Evolutionary conservation across 2,329 filamentous ascomycete genomes (phyloP), one percentile per base, ranked within the genome.

Genomic region (Aureobasidium sp.): DNA sequence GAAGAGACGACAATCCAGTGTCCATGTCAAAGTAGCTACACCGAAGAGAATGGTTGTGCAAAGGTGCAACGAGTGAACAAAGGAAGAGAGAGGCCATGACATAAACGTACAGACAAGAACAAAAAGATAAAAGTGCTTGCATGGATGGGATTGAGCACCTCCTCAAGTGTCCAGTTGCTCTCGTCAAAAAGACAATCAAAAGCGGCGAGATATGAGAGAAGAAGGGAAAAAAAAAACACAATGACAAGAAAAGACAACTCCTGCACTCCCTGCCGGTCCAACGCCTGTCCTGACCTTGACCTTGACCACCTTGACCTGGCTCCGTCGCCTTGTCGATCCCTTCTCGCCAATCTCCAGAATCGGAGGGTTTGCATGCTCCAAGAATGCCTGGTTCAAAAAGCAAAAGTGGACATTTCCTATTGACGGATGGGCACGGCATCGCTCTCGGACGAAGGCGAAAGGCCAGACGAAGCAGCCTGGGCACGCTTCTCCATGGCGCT

Each of bases 381-480:
- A 29, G 3, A 35, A 9, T 29, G 15, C 15, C 24, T 42, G 35
- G 19, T 17, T 42, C 37, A 37, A 31, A 31, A 54, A 29, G 50
- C 49, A 14, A 14, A 37, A 17, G 9, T 5, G 19, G 37, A 56
- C 31, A 15, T 42, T 24, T 37, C 37, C 54, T 53, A 65, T 59
- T 56, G 58, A 24, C 63, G 63, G 35, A 66, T 65, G 8, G 63
- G 63, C 56, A 66, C 49, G 12, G 63, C 64, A 19, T 66, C 61
- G 9, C 49, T 48, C 29, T 66, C 63, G 4, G 63, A 60, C 17
- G 64, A 62, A 17, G 64, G 64, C 19, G 58, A 62, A 19, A 66
- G 53, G 15, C 40, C 29, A 15, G 53, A 57, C 22, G 37, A 47
- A 33, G 42, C 29, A n/a, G 53, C 60, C 5, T 62, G 53, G 9